Percentiles rank a stretch among this genome's conserved stretches.
phyloP scores from a whole-genome alignment of 805 yeast genomes.

The Candida coleopterorum region DNA sequence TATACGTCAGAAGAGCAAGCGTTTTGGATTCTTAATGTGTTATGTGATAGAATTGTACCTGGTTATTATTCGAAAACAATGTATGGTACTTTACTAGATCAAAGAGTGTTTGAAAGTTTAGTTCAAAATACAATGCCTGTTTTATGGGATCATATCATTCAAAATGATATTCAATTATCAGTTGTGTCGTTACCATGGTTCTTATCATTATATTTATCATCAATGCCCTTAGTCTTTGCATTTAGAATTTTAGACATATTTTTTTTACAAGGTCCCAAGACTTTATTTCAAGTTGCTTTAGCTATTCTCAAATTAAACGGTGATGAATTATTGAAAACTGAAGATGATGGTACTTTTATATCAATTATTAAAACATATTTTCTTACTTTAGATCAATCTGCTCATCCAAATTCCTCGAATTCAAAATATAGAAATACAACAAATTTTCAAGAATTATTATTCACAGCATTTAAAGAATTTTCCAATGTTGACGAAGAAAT shows the following conservation, averaged over 20 bases:
- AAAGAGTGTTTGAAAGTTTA: slow-evolving; percentile 84
- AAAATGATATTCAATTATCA: slow-evolving; percentile 82
- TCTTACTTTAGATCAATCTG: slow-evolving; percentile 67
- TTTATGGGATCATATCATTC: slow-evolving; percentile 74
- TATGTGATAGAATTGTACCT: slow-evolving; percentile 84
- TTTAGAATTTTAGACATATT: slow-evolving; percentile 87
- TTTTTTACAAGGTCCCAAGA: slow-evolving; percentile 83
- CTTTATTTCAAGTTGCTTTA: slow-evolving; percentile 86
- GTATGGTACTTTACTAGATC: slow-evolving; percentile 96
- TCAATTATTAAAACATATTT: slow-evolving; percentile 82
- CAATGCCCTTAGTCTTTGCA: slow-evolving; percentile 94
- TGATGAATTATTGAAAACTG: slow-evolving; percentile 69
- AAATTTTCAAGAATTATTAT: slow-evolving; percentile 83
- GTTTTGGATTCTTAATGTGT: slow-evolving; percentile 78
- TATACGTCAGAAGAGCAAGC: slow-evolving; percentile 97
- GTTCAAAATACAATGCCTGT: slow-evolving; percentile 88
- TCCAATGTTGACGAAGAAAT: slow-evolving; percentile 70
- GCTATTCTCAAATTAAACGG: slow-evolving; percentile 90
- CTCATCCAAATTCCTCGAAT: slow-evolving; percentile 67
- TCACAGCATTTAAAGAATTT: slow-evolving; percentile 90
- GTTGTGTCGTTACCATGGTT: slow-evolving; percentile 97
- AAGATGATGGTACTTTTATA: slow-evolving; percentile 90
- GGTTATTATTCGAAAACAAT: slow-evolving; percentile 96
- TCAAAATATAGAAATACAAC: slow-evolving; percentile 64
- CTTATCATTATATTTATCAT: slow-evolving; percentile 77